Percentiles rank a stretch among this genome's conserved stretches.
phyloP scores from a whole-genome alignment of 306 rosid genomes.

The Citrullus amarus region DNA sequence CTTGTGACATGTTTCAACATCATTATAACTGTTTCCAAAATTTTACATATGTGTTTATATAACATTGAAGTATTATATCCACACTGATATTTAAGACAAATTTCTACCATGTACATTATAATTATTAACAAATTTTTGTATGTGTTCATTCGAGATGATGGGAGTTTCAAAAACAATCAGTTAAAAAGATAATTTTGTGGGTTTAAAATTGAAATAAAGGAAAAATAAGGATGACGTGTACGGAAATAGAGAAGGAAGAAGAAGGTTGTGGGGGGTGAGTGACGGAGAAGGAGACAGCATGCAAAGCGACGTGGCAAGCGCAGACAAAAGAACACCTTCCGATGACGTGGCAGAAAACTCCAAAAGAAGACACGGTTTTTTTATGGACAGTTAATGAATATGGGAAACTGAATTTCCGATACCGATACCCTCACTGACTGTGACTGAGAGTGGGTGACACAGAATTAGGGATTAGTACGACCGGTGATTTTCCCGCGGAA shows the following conservation, averaged over 20 bases:
- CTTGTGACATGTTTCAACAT: too few relatives aligned
- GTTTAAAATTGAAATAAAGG: neutral
- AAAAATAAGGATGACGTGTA: neutral
- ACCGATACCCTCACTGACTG: neutral
- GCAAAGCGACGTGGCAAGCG: neutral
- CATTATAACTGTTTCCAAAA: too few relatives aligned
- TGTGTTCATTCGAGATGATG: too few relatives aligned
- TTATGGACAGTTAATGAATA: neutral
- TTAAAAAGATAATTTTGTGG: too few relatives aligned
- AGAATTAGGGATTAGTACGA: neutral
- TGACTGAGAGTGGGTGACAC: conserved; percentile 1
- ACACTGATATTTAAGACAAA: too few relatives aligned
- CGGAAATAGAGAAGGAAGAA: neutral
- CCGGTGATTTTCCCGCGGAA: conserved; percentile 15
- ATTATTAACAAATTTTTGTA: too few relatives aligned
- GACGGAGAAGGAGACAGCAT: neutral
- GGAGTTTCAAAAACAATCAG: too few relatives aligned
- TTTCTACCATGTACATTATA: too few relatives aligned
- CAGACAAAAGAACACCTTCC: neutral
- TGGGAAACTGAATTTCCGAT: neutral
- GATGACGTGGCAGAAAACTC: neutral
- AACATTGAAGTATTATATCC: too few relatives aligned
- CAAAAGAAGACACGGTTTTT: conserved; percentile 4
- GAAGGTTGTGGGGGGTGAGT: neutral
- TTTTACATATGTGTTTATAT: too few relatives aligned